Evolutionary conservation across 2,329 filamentous ascomycete genomes (phyloP), one percentile per base, ranked within the genome.

Genomic region (Thermothelomyces thermophilus): DNA sequence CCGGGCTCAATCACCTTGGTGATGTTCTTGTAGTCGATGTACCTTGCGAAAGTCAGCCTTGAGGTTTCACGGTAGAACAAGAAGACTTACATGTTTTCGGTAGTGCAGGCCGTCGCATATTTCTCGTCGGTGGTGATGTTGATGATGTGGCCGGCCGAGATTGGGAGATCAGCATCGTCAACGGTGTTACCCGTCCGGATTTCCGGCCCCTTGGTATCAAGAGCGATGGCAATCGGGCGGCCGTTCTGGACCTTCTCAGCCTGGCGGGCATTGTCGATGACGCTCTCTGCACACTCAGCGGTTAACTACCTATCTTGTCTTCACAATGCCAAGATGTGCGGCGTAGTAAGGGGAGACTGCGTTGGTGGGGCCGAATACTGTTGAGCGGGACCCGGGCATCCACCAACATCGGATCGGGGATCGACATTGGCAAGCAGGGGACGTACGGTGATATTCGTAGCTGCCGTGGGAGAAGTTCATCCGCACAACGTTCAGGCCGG

Each of bases 11-110:
- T 97, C 63, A 98, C 93, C 76, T 94, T 95, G 73, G 91, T 96
- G 73, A 98, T 97, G 80, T 98, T 98, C 84, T 95, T 94, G 80
- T 98, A 97, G 77, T 97, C 91, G 66, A 97, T 86, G 66, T 90
- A 96, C 84, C 87, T 91, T 56, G 30, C 6, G 5, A 20, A 5
- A 30, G 51, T 60, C 41, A 62, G 54, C 41, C 24, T 13, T 2
- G 5, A 33, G 17, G 2, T 16, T 19, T 3, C n/a, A 14, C 10
- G 30, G 17, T 7, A 14, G 19, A 42, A 13, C 5, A 33, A 34
- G 20, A 16, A 4, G n/a, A 70, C 84, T 71, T 73, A 95, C 93
- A 98, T 95, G 79, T 95, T 95, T 74, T 90, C 80, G 63, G 88
- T 84, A 70, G 94, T 87, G 65, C 85, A 90, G 52, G 82, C 73